These are phyloP conservation scores for Paracamarosporium sp. DNA, from an alignment of 2,329 filamentous ascomycete species.

Conservation along the genomic window DNA sequence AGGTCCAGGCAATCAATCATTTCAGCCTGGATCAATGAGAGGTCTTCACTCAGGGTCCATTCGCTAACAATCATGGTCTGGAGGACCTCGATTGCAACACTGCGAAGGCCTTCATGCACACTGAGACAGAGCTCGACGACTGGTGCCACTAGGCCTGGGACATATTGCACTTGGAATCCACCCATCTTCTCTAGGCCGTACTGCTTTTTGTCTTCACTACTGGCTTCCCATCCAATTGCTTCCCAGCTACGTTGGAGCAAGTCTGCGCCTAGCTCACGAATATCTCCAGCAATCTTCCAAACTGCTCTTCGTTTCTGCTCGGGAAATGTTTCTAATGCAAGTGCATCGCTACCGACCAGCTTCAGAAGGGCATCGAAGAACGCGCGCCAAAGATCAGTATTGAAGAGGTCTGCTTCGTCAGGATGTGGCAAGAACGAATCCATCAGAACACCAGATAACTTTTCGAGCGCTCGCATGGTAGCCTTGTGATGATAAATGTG, in stretches of 20 bases:
- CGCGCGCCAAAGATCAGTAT: constrained; percentile 90
- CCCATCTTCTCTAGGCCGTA: constrained; percentile 87
- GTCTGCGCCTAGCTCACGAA: constrained; percentile 88
- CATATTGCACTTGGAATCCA: constrained; percentile 98
- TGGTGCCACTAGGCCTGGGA: constrained; percentile 86
- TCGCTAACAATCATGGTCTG: constrained; percentile 99
- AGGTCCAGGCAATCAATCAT: constrained; percentile 93
- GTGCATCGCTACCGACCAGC: constrained; percentile 84
- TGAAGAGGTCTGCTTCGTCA: constrained; percentile 89
- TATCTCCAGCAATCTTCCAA: constrained; percentile 98
- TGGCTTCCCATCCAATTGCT: constrained; percentile 95
- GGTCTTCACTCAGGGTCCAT: constrained; percentile 93
- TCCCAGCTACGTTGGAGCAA: constrained; percentile 88
- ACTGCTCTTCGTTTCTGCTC: constrained; percentile 96
- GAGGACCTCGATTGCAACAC: constrained; percentile 89
- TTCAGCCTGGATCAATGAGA: constrained; percentile 90
- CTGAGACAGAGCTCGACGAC: constrained; percentile 95
- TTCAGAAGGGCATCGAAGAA: constrained; percentile 91
- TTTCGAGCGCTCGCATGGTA: constrained; percentile 83
- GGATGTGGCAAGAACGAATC: constrained; percentile 85
- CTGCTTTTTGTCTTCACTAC: constrained; percentile 74
- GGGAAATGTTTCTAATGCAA: constrained; percentile 93
- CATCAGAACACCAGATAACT: constrained; percentile 79
- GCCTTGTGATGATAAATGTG: constrained; percentile 93
- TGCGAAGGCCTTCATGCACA: constrained; percentile 88